Base-by-base conservation (phyloP, 345 rosid genomes). In the Erysimum cheiranthoides region DNA sequence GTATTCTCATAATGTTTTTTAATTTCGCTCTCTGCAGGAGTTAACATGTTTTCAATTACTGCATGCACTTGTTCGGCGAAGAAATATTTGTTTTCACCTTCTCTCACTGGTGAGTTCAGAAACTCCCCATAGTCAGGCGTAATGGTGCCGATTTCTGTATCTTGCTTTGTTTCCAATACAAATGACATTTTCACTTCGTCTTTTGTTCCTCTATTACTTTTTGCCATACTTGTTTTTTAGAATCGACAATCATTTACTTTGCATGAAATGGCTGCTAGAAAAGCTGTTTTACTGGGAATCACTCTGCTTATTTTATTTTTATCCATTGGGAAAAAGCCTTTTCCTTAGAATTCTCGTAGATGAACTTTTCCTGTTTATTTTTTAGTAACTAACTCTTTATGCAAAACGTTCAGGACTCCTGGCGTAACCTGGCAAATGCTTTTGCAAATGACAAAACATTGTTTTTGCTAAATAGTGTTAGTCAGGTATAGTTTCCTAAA, bases 361-460 rank as follows among this genome's bases (percentile, higher is more conserved):
- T 43, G 8, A 61, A 43, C 27, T n/a, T 53, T 17, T 53, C 28
- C 8, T 45, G 36, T 53, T 34, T 21, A 21, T 21, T 30, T 73
- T 30, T 16, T 64, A 70, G 74, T 57, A 16, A 25, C 59, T 59
- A 59, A 35, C 50, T 53, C 61, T 62, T 12, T 63, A 30, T 79
- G 47, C 6, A 43, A 68, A 70, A 73, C 39, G 42, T 76, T 77
- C 84, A 95, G 99, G 96, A 85, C 58, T 92, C 99, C 5, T 95
- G 99, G 99, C 88, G 85, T 77, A 86, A 84, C 62, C 86, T 95
- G 52, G 91, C 97, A 70, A 89, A 83, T 82, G 90, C 97, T 82
- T 95, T 95, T 83, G 93, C 93, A 54, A 88, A 86, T 81, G 96
- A 87, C 71, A 86, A 86, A 73, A 47, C 78, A 34, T 79, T 95